Conservation (phyloP, 2,329 filamentous ascomycete species). For the Stenocarpella maydis region DNA sequence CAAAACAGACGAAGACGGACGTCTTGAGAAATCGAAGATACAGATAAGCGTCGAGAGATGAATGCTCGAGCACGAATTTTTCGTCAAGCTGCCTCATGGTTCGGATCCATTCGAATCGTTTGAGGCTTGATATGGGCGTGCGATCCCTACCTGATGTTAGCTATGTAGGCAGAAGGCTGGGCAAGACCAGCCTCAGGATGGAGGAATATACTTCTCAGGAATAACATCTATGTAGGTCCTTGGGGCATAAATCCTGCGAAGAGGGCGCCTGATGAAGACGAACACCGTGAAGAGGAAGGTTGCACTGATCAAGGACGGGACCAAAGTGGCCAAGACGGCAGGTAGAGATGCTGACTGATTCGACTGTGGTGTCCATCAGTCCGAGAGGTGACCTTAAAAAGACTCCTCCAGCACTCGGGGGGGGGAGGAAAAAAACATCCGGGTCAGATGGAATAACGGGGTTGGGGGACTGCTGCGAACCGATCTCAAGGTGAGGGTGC, state of each 20-base stretch:
- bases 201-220: slow-evolving; percentile 36
- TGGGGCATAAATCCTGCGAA: slow-evolving; percentile 37
- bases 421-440: too few species aligned
- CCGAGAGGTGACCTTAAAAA: background rate
- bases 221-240: slow-evolving; percentile 38
- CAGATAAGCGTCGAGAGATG: slow-evolving; percentile 91
- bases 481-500: background rate
- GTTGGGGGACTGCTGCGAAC: background rate
- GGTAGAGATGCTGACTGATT: slow-evolving; percentile 33
- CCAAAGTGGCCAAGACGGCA: slow-evolving; percentile 34
- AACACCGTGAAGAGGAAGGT: slow-evolving; percentile 35
- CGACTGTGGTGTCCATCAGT: slow-evolving; percentile 12
- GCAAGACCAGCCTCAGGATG: too few species aligned
- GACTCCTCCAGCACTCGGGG: background rate
- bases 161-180: background rate
- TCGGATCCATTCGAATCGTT: slow-evolving; percentile 34
- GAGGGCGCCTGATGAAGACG: slow-evolving; percentile 35
- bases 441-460: too few species aligned
- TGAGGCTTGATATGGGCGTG: slow-evolving; percentile 34
- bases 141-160: slow-evolving; percentile 30
- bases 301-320: slow-evolving; percentile 37
- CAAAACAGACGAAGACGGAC: slow-evolving; percentile 76
- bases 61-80: slow-evolving; percentile 72
- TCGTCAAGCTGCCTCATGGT: slow-evolving; percentile 34
- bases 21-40: slow-evolving; percentile 89